Evolutionary conservation across 305 asterid species (phyloP), one percentile per base, ranked within the genome.

Genomic region (Rubia tinctorum): DNA sequence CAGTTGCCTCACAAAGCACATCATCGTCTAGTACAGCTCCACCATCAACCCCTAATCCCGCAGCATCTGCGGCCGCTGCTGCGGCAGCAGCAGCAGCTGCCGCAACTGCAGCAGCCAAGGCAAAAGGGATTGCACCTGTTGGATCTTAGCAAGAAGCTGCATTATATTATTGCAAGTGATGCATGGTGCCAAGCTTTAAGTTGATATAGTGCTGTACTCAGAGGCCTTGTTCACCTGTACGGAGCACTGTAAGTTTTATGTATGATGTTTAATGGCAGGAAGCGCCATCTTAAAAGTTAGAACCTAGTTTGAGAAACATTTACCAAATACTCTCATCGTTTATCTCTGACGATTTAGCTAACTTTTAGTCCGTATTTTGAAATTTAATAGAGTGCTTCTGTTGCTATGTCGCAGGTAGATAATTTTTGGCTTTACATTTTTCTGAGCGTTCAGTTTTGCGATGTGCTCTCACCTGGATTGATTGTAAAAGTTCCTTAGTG

Each of bases 101-200:
- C 0, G 82, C 88, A 6, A 82, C 93, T 15, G 85, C 88, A 14
- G 91, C 92, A 7, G 92, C 96, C 80, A 84, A 91, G 79, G 77
- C 96, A 1, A 90, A 93, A 68, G 97, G 96, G n/a, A 81, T 90
- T 59, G 91, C 97, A 0, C 90, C 97, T 8, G 95, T 93, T 67
- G 91, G 95, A 73, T 86, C 98, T 71, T 88, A 86, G 84, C 73
- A 60, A 60, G 22, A 59, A 58, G 56, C 49, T 59, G 6, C 27
- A 56, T 15, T 20, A 63, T 18, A 40, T n/a, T 70, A 34, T n/a
- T 58, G 63, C 34, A 9, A 2, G 34, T 6, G 4, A 44, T 73
- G 12, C 34, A 37, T 72, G 42, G n/a, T 45, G 66, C 59, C 59
- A n/a, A 51, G 22, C 17, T 12, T 18, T 51, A 42, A 73, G 76